Conservation (phyloP, 306 rosid species). For the Lagenaria siceraria region DNA sequence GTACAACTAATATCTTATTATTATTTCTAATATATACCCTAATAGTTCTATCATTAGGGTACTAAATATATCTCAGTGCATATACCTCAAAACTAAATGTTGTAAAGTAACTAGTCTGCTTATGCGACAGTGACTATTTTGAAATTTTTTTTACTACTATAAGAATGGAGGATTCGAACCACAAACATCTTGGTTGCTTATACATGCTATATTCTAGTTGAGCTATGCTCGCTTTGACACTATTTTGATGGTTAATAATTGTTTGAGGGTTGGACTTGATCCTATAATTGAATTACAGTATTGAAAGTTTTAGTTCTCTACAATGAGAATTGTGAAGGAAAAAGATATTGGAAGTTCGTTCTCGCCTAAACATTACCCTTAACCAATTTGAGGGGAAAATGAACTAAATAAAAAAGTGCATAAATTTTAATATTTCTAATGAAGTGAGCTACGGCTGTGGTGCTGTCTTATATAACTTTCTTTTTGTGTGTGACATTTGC, state of each 20-base stretch:
- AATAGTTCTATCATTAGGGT: neutral
- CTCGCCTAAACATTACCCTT: neutral
- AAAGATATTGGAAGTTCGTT: neutral
- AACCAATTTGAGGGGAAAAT: neutral
- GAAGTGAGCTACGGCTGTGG: neutral
- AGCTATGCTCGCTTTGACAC: too few relatives aligned
- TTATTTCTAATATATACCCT: too few relatives aligned
- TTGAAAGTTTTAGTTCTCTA: neutral
- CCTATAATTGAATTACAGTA: neutral
- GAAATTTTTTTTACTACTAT: neutral
- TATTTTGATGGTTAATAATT: neutral
- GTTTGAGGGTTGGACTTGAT: neutral
- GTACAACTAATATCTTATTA: too few relatives aligned
- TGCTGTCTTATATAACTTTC: too few relatives aligned
- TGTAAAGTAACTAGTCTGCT: neutral
- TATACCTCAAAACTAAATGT: neutral
- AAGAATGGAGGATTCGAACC: too few relatives aligned
- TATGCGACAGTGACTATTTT: neutral
- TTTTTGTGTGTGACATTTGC: neutral
- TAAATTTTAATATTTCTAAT: too few relatives aligned
- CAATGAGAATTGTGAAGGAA: neutral
- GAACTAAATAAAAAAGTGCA: neutral
- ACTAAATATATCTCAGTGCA: neutral
- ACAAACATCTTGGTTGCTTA: too few relatives aligned
- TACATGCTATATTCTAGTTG: too few relatives aligned